Conservation (phyloP, 345 rosid genomes). For the Moricandia arvensis region DNA sequence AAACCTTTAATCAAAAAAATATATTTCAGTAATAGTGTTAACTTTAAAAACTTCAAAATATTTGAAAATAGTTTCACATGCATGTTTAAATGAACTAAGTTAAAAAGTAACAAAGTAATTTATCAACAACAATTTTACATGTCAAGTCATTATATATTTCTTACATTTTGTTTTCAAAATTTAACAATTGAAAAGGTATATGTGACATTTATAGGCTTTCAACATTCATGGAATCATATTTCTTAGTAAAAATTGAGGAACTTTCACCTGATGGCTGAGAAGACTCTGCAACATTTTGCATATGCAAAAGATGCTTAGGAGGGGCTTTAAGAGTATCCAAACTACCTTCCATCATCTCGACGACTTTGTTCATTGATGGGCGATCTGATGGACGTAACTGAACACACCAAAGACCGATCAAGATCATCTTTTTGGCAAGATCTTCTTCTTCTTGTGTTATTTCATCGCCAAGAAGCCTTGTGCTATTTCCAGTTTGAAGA, state of each 20-base stretch:
- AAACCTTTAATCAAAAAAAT: too few relatives aligned
- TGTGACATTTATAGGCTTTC: not conserved
- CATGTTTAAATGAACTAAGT: not conserved
- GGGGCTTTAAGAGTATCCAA: constrained; percentile 21
- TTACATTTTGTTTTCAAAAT: not conserved
- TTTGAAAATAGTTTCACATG: not conserved
- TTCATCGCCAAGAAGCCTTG: constrained; percentile 1
- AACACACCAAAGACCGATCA: constrained; percentile 29
- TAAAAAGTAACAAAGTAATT: not conserved
- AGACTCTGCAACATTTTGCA: not conserved
- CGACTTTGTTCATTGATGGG: constrained; percentile 27
- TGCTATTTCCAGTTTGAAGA: constrained; percentile 2
- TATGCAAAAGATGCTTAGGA: constrained; percentile 24
- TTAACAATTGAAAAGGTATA: not conserved
- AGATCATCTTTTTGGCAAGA: constrained; percentile 17
- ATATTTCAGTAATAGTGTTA: too few relatives aligned
- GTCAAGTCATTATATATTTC: not conserved
- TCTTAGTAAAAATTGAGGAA: constrained; percentile 14
- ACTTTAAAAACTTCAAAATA: not conserved
- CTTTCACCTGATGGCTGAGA: constrained; percentile 15
- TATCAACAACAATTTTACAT: not conserved
- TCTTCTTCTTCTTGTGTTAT: constrained; percentile 22
- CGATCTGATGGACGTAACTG: constrained; percentile 27
- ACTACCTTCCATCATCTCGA: constrained; percentile 34
- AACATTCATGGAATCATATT: constrained; percentile 11